These are phyloP conservation scores for Chenopodium berlandieri DNA, from an alignment of 148 eudicot genomes.

Conservation along the genomic window DNA sequence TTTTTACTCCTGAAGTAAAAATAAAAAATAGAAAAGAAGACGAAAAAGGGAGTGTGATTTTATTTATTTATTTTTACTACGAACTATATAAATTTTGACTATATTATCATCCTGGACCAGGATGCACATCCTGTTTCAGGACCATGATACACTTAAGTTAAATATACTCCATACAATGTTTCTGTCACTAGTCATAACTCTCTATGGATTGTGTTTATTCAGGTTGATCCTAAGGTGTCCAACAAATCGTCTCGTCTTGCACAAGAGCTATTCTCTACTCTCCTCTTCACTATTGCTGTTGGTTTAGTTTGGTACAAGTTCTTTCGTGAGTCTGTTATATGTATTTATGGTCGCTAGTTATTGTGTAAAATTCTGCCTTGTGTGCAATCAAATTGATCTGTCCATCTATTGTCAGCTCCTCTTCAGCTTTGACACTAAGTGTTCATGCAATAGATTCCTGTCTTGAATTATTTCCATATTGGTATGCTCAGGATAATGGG, in stretches of 20 bases:
- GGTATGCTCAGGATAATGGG: constrained; percentile 66
- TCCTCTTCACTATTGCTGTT: constrained; percentile 67
- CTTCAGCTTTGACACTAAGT: not conserved
- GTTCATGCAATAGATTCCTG: not conserved
- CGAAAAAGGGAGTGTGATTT: too few relatives aligned
- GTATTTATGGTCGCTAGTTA: not conserved
- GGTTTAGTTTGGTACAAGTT: constrained; percentile 71
- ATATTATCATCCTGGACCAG: too few relatives aligned
- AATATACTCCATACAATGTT: too few relatives aligned
- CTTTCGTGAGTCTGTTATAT: constrained; percentile 30
- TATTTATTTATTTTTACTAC: too few relatives aligned
- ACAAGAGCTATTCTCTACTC: constrained; percentile 74
- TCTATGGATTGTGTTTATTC: constrained; percentile 12
- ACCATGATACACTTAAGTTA: too few relatives aligned
- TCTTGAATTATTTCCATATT: constrained; percentile 7
- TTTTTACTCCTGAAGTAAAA: too few relatives aligned
- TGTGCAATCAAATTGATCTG: not conserved
- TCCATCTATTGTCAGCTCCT: not conserved
- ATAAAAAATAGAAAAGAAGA: too few relatives aligned
- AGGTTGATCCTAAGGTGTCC: constrained; percentile 86
- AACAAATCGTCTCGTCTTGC: constrained; percentile 66
- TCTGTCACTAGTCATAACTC: not conserved
- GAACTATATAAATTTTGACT: too few relatives aligned
- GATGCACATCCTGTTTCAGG: too few relatives aligned
- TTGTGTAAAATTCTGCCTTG: not conserved